Evolutionary conservation across 768 basidiomycete species (phyloP).

Genomic region (Auricularia heimuer): DNA sequence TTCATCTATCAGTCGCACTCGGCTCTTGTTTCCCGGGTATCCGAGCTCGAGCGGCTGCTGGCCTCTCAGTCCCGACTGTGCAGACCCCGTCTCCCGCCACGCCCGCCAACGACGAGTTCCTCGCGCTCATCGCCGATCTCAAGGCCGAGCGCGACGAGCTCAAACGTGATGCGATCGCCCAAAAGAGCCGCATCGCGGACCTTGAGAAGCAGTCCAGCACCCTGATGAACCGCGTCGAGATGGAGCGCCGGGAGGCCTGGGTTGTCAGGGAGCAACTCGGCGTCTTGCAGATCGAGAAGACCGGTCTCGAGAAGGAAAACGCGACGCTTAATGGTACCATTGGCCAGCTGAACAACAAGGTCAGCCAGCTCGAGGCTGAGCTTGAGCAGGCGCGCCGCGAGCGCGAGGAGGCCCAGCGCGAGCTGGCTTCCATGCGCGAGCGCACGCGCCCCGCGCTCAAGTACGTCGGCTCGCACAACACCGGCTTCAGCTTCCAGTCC

Average conservation of each 20-base stretch:
- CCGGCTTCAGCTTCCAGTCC: slow-evolving; percentile 45
- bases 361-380: slow-evolving; percentile 11
- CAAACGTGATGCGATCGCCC: slow-evolving; percentile 79
- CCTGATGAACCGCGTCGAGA: slow-evolving; percentile 60
- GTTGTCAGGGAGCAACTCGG: slow-evolving; percentile 66
- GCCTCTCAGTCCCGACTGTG: slow-evolving; percentile 17
- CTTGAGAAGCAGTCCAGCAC: slow-evolving; percentile 60
- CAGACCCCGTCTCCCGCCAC: neutral
- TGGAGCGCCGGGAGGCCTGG: slow-evolving; percentile 77
- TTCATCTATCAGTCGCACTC: slow-evolving; percentile 82
- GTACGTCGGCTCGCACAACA: slow-evolving; percentile 11
- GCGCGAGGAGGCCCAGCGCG: slow-evolving; percentile 41
- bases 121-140: slow-evolving; percentile 62
- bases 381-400: slow-evolving; percentile 33
- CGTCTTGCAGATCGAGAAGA: slow-evolving; percentile 58
- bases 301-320: slow-evolving; percentile 40
- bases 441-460: slow-evolving; percentile 12
- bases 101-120: slow-evolving; percentile 52
- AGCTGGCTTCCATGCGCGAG: slow-evolving; percentile 28
- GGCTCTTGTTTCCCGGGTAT: slow-evolving; percentile 70
- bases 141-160: slow-evolving; percentile 86
- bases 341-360: slow-evolving; percentile 12
- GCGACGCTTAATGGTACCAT: slow-evolving; percentile 24
- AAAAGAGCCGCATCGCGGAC: slow-evolving; percentile 67
- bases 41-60: slow-evolving; percentile 66